These are phyloP conservation scores for Botrytis porri DNA, from an alignment of 2,329 filamentous ascomycete genomes.

Conservation along the genomic window DNA sequence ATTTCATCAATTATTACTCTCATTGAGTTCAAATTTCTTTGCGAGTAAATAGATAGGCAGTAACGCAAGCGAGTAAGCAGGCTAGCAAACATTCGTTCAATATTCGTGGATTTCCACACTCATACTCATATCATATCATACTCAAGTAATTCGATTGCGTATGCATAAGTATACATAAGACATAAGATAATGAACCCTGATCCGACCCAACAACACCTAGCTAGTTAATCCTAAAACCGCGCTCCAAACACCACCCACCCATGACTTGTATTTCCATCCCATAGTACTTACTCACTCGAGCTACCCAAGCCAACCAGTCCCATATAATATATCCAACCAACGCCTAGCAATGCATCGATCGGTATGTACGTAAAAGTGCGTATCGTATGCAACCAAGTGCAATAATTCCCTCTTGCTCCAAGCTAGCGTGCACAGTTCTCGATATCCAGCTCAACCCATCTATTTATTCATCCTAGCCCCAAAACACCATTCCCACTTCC, in stretches of 20 bases:
- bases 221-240: neutral
- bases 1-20: neutral
- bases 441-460: neutral
- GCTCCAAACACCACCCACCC: constrained; percentile 18
- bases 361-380: neutral
- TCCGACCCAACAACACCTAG: neutral
- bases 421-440: neutral
- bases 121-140: neutral
- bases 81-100: neutral
- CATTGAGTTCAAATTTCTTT: neutral
- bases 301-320: neutral
- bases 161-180: neutral
- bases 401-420: neutral
- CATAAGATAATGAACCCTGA: too few species aligned
- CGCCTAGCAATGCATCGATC: constrained; percentile 5
- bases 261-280: constrained; percentile 7
- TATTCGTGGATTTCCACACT: neutral
- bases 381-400: neutral
- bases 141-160: neutral
- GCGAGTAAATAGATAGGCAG: neutral
- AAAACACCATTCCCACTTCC: constrained; percentile 10
- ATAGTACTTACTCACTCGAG: neutral
- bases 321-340: constrained; percentile 7
- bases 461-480: constrained; percentile 8
- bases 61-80: too few species aligned